Evolutionary conservation across 148 eudicot genomes (phyloP).

Genomic region (Cornus kousa): DNA sequence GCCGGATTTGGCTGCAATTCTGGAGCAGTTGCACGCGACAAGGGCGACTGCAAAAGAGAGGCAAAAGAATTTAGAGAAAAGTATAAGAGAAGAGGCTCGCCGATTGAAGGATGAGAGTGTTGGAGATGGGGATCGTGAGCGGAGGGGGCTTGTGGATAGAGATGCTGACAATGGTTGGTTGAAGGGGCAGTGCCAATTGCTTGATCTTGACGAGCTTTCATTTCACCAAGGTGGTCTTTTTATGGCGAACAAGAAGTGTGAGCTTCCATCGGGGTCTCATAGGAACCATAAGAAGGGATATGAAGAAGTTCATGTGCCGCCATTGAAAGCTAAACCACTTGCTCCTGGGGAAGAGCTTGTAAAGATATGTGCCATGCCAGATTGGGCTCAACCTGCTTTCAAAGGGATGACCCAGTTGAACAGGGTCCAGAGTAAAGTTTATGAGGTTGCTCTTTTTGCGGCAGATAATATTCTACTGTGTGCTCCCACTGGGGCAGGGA

Average conservation of each 20-base stretch:
- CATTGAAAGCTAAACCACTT: conserved; percentile 51
- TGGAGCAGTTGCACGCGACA: conserved; percentile 71
- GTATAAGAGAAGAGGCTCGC: conserved; percentile 67
- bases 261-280: conserved; percentile 54
- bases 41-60: conserved; percentile 71
- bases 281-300: conserved; percentile 53
- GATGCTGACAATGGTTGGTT: conserved; percentile 60
- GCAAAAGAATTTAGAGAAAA: conserved; percentile 60
- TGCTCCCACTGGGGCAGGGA: conserved; percentile 76
- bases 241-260: conserved; percentile 62
- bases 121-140: conserved; percentile 36
- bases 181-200: conserved; percentile 67
- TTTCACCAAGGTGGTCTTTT: conserved; percentile 62
- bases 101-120: conserved; percentile 49
- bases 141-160: conserved; percentile 40
- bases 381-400: conserved; percentile 72
- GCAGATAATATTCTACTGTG: conserved; percentile 64
- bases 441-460: conserved; percentile 55
- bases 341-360: conserved; percentile 47
- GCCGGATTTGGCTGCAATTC: conserved; percentile 46
- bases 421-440: conserved; percentile 67
- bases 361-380: conserved; percentile 63
- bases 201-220: conserved; percentile 55
- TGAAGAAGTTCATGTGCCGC: conserved; percentile 67
- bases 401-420: conserved; percentile 58